Conservation (phyloP, 345 rosid species). For the Bruguiera sexangula region DNA sequence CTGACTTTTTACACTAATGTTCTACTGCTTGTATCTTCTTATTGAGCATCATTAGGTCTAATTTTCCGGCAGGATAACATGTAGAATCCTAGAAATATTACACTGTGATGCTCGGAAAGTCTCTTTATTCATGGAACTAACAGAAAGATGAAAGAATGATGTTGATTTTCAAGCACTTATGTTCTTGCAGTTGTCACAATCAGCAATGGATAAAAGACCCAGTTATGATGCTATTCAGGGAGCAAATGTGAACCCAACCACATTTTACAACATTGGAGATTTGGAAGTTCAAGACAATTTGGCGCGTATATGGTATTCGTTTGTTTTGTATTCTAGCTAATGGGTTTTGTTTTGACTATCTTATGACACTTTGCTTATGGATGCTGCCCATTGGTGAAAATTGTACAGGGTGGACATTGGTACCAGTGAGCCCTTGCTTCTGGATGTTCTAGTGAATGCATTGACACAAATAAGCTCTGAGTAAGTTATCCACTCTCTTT, state of each 20-base stretch:
- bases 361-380: background rate
- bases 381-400: slow-evolving; percentile 13
- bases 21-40: too few relatives aligned
- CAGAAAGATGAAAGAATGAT: too few relatives aligned
- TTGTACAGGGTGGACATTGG: slow-evolving; percentile 83
- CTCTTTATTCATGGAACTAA: background rate
- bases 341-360: slow-evolving; percentile 1
- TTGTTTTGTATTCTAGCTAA: slow-evolving; percentile 1
- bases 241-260: slow-evolving; percentile 74
- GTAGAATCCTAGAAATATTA: too few relatives aligned
- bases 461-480: slow-evolving; percentile 89
- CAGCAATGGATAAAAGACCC: slow-evolving; percentile 65
- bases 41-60: slow-evolving; percentile 1
- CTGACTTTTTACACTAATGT: too few relatives aligned
- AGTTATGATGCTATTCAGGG: slow-evolving; percentile 76
- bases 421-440: slow-evolving; percentile 67
- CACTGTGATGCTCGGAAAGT: slow-evolving; percentile 1
- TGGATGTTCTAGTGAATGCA: slow-evolving; percentile 79
- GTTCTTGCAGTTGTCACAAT: slow-evolving; percentile 67
- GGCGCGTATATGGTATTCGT: slow-evolving; percentile 71
- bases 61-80: background rate
- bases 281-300: slow-evolving; percentile 84
- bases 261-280: slow-evolving; percentile 88
- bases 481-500: slow-evolving; percentile 36
- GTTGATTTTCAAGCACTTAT: slow-evolving; percentile 2